Conservation (phyloP, 345 rosid genomes). For the Trapa bicornis region DNA sequence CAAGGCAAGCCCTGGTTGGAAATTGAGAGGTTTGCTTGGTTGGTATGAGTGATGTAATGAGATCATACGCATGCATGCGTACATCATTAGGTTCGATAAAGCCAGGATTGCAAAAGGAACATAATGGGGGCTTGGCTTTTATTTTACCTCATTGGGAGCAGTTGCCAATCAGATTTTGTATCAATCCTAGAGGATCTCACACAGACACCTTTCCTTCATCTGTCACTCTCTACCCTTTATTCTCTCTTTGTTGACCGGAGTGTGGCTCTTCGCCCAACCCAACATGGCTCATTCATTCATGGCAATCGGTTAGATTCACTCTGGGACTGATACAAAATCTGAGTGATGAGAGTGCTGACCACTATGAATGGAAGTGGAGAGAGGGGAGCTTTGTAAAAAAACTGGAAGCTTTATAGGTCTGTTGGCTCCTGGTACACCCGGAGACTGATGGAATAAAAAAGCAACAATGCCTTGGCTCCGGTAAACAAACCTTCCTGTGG, state of each 20-base stretch:
- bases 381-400: conserved; percentile 60
- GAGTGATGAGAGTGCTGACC: conserved; percentile 33
- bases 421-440: conserved; percentile 92
- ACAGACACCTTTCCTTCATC: background rate
- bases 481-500: background rate
- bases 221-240: background rate
- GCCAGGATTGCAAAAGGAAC: conserved; percentile 1
- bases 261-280: background rate
- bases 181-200: background rate
- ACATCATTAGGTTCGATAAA: background rate
- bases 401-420: conserved; percentile 82
- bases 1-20: no score
- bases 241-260: background rate
- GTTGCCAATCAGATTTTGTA: background rate
- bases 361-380: conserved; percentile 69
- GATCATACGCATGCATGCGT: background rate
- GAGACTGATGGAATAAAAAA: conserved; percentile 55
- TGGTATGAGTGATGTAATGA: background rate
- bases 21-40: no score
- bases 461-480: background rate
- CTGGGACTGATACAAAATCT: no score
- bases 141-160: background rate
- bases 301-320: background rate
- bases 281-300: background rate
- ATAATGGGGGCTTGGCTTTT: background rate